Conservation (phyloP, 192 early-diverging fungal species). For the Dissophora globulifera region DNA sequence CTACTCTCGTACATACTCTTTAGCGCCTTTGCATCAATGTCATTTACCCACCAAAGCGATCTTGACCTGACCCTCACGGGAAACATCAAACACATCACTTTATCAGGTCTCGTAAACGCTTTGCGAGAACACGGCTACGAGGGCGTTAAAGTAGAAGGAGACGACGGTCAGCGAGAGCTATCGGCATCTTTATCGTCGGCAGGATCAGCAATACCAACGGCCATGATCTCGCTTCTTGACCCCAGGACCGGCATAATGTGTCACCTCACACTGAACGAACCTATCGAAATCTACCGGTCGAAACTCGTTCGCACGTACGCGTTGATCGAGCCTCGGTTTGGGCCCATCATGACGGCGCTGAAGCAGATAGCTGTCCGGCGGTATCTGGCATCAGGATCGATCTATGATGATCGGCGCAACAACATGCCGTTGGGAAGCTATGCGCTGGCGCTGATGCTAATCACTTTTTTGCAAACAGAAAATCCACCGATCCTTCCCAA, state of each 20-base stretch:
- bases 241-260: slow-evolving; percentile 22
- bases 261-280: slow-evolving; percentile 30
- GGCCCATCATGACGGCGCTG: slow-evolving; percentile 34
- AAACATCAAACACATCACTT: slow-evolving; percentile 25
- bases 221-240: slow-evolving; percentile 19
- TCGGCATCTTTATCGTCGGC: not conserved
- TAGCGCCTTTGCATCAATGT: slow-evolving; percentile 28
- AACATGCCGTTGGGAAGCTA: slow-evolving; percentile 30
- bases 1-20: not conserved
- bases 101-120: slow-evolving; percentile 6
- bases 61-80: slow-evolving; percentile 37
- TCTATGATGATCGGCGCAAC: slow-evolving; percentile 7
- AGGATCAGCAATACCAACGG: not conserved
- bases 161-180: not conserved
- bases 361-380: slow-evolving; percentile 19
- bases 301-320: slow-evolving; percentile 36
- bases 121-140: slow-evolving; percentile 24
- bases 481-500: slow-evolving; percentile 47
- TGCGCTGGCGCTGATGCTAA: slow-evolving; percentile 35
- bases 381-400: slow-evolving; percentile 11
- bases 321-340: slow-evolving; percentile 36
- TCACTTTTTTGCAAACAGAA: slow-evolving; percentile 46
- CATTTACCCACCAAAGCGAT: slow-evolving; percentile 28
- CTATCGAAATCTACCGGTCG: slow-evolving; percentile 29
- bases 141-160: not conserved